Conservation (phyloP, 345 rosid genomes). For the Eucalyptus globulus region DNA sequence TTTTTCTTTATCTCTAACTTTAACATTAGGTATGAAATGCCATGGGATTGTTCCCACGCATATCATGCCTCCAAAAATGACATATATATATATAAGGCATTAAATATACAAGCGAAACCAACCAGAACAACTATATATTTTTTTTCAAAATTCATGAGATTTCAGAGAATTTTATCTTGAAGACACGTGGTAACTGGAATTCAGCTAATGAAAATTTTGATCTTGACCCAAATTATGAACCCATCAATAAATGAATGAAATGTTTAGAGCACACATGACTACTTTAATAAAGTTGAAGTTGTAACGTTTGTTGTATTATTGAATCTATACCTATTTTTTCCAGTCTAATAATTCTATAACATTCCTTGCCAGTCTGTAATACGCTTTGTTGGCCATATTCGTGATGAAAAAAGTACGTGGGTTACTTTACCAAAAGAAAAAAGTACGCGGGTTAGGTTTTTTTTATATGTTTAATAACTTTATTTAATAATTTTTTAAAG, state of each 20-base stretch:
- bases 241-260: too few species aligned
- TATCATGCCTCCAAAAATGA: too few species aligned
- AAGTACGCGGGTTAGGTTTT: too few species aligned
- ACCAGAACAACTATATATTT: too few species aligned
- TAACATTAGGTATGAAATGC: not conserved
- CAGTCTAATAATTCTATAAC: too few species aligned
- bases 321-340: too few species aligned
- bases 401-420: not conserved
- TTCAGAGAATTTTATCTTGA: not conserved
- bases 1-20: not conserved
- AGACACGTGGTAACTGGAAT: not conserved
- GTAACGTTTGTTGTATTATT: too few species aligned
- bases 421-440: not conserved
- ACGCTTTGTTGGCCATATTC: not conserved
- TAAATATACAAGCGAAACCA: too few species aligned
- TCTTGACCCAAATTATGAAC: not conserved
- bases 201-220: not conserved
- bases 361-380: not conserved
- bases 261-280: too few species aligned
- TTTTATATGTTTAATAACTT: not conserved
- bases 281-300: not conserved
- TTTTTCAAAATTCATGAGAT: too few species aligned
- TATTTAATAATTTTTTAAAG: not conserved
- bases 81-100: too few species aligned
- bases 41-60: too few species aligned